phyloP scores from a whole-genome alignment of 2,329 filamentous ascomycete genomes.

The Ophiostoma triangulosporum region DNA sequence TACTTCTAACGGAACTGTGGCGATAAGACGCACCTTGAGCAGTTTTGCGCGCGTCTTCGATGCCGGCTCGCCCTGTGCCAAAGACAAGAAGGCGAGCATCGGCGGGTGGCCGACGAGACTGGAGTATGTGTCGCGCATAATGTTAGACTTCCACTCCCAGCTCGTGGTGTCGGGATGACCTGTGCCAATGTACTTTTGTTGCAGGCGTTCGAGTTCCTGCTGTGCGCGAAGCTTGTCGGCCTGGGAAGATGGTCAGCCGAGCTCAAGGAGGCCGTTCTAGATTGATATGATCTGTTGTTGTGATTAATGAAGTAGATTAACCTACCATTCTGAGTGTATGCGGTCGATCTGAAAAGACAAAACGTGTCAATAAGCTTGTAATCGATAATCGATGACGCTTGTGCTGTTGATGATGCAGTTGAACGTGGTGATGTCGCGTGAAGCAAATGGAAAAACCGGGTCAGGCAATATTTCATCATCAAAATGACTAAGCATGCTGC shows the following conservation, averaged over 20 bases:
- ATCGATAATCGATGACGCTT: not conserved
- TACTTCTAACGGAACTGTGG: no score
- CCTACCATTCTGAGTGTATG: not conserved
- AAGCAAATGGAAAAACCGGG: slow-evolving; percentile 1
- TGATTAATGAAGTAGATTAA: not conserved
- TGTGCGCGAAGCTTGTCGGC: slow-evolving; percentile 96
- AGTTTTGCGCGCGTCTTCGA: slow-evolving; percentile 68
- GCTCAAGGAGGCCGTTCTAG: not conserved
- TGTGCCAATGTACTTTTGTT: slow-evolving; percentile 90
- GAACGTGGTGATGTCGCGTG: not conserved
- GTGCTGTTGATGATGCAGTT: not conserved
- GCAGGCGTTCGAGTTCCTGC: slow-evolving; percentile 92
- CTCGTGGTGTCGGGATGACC: slow-evolving; percentile 94
- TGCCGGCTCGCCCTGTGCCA: slow-evolving; percentile 74
- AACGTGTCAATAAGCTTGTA: not conserved
- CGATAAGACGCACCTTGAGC: slow-evolving; percentile 68
- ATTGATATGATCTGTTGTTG: not conserved
- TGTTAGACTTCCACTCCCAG: slow-evolving; percentile 95
- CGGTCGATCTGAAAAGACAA: no score
- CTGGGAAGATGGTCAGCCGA: slow-evolving; percentile 26
- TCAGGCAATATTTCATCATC: not conserved
- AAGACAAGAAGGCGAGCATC: slow-evolving; percentile 73
- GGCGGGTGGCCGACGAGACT: slow-evolving; percentile 84
- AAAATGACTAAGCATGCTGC: slow-evolving; percentile 3
- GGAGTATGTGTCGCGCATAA: slow-evolving; percentile 82